Conservation (phyloP, 345 rosid species). For the Brassica juncea region DNA sequence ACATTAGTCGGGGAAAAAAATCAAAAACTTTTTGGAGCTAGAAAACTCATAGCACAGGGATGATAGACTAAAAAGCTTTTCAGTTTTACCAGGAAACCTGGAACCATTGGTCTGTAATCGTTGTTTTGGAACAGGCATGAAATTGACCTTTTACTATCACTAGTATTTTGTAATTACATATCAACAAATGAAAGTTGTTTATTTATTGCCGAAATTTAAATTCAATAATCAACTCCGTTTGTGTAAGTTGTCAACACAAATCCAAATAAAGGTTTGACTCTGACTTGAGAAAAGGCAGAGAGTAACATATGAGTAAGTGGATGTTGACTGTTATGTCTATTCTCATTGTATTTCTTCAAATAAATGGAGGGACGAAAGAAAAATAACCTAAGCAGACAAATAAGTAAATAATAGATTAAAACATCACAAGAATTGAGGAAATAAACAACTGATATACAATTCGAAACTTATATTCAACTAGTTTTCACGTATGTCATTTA, state of each 20-base stretch:
- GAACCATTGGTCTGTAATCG: slow-evolving; percentile 34
- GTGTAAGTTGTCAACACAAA: slow-evolving; percentile 10
- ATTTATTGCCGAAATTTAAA: neutral
- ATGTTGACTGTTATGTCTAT: slow-evolving; percentile 33
- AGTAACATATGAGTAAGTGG: slow-evolving; percentile 36
- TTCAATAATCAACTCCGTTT: neutral
- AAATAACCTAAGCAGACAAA: neutral
- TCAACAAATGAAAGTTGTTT: slow-evolving; percentile 4
- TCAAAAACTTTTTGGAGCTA: neutral
- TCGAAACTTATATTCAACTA: neutral
- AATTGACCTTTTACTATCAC: slow-evolving; percentile 14
- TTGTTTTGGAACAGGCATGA: slow-evolving; percentile 20
- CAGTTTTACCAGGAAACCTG: slow-evolving; percentile 31
- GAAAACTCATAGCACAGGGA: slow-evolving; percentile 18
- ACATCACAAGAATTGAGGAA: neutral
- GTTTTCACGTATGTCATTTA: slow-evolving; percentile 5
- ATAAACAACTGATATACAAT: neutral
- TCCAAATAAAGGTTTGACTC: slow-evolving; percentile 30
- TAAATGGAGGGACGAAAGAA: neutral
- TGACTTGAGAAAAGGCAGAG: slow-evolving; percentile 39
- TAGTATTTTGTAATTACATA: slow-evolving; percentile 15
- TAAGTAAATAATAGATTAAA: neutral
- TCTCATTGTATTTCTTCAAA: slow-evolving; percentile 14
- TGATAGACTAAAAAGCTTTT: slow-evolving; percentile 18
- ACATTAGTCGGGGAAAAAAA: neutral